phyloP scores from a whole-genome alignment of 164 flowering plant species.

The Kalanchoe fedtschenkoi region DNA sequence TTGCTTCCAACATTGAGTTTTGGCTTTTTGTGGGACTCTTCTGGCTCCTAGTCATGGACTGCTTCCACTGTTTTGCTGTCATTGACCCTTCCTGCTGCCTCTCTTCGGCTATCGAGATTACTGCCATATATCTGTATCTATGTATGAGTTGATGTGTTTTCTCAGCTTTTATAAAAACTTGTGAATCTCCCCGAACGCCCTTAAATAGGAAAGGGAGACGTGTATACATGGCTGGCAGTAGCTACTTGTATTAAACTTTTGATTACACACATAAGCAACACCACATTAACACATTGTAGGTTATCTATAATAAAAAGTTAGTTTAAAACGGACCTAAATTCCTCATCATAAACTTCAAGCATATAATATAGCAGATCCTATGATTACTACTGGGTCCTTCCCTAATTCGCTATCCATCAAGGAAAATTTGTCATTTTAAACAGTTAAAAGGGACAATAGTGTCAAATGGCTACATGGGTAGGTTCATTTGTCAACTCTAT shows the following conservation, averaged over 20 bases:
- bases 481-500: background rate
- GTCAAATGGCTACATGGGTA: background rate
- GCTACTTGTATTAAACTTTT: background rate
- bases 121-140: background rate
- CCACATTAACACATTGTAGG: background rate
- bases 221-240: background rate
- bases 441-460: background rate
- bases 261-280: background rate
- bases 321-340: background rate
- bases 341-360: no score
- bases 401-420: background rate
- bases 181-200: no score
- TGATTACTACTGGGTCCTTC: background rate
- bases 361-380: background rate
- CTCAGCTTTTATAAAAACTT: background rate
- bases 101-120: slow-evolving; percentile 7
- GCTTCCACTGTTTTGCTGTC: slow-evolving; percentile 6
- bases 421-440: no score
- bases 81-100: slow-evolving; percentile 6
- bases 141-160: background rate
- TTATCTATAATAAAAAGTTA: background rate
- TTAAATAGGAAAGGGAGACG: background rate
- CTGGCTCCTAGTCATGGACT: slow-evolving; percentile 3
- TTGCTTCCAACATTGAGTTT: slow-evolving; percentile 14
- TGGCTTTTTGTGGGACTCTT: background rate